Evolutionary conservation across 352 stramenopile genomes (phyloP), one percentile per base, ranked within the genome.

Genomic region (Phytophthora quininea): DNA sequence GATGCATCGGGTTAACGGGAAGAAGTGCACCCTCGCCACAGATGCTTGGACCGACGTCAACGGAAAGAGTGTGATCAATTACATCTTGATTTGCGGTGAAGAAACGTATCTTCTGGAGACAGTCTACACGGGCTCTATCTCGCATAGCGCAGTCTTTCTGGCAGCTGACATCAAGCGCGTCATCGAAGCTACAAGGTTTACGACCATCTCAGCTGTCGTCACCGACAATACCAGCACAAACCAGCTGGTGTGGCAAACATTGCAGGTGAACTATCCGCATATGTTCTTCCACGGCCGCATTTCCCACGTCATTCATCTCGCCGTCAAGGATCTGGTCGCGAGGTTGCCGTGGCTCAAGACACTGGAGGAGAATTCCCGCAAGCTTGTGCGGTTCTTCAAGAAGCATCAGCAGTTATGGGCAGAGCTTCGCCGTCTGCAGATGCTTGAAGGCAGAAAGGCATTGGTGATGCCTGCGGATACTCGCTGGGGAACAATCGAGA

Each of bases 1-100:
- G 3, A 27, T 49, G 33, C 35, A 45, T 1, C 37, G 31, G 6
- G 3, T 58, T 12, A 7, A 10, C 24, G 42, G 14, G 2, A 42
- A 49, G 50, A 35, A 15, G 5, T 49, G 31, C 5, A 60, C 50
- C 0, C 51, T 60, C 9, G 15, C 14, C 4, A 60, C 32, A 1
- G 42, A 60, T 37, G 50, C 40, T 24, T 66, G 59, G 59, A 50
- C 42, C 1, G 42, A 66, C 8, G 33, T 66, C 31, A 60, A 66
- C 11, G 50, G 33, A 10, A 55, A 60, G 15, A 14, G 15, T 3
- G 40, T 65, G 14, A 54, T 54, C 48, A 65, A 54, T 24, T 65
- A 65, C 31, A 8, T 58, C 1, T 14, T 48, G 38, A 58, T 58
- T 3, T 43, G 35, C 31, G 49, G 42, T 1, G 10, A 48, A 4